These are phyloP conservation scores for Saccharomycopsis capsularis DNA, from an alignment of 805 yeast species.

Conservation along the genomic window DNA sequence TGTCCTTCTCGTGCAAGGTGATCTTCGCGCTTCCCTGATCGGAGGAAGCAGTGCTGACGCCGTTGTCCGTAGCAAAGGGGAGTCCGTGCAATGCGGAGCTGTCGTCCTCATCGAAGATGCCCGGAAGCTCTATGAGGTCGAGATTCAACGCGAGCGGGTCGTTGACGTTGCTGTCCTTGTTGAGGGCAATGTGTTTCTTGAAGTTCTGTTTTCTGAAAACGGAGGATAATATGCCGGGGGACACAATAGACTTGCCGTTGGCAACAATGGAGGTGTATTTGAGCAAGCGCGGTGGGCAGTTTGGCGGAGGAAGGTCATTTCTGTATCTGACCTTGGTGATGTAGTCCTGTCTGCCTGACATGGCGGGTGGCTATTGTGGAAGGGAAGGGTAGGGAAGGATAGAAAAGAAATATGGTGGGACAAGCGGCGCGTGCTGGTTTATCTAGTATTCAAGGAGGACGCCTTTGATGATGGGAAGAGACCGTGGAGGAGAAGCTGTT, in stretches of 20 bases:
- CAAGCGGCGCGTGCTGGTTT: too few species aligned
- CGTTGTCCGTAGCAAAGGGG: constrained; percentile 22
- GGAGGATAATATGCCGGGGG: constrained; percentile 57
- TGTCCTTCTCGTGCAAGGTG: constrained; percentile 70
- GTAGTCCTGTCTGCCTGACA: constrained; percentile 56
- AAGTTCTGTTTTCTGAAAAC: constrained; percentile 71
- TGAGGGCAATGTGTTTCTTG: constrained; percentile 49
- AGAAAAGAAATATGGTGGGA: too few species aligned
- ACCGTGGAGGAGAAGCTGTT: too few species aligned
- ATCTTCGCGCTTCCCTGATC: constrained; percentile 27
- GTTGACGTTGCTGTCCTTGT: constrained; percentile 41
- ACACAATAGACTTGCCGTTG: constrained; percentile 39
- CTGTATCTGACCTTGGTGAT: constrained; percentile 77
- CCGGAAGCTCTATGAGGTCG: constrained; percentile 60
- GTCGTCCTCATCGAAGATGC: constrained; percentile 58
- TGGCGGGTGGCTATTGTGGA: too few species aligned
- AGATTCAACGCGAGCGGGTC: constrained; percentile 64
- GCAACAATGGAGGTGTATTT: constrained; percentile 37
- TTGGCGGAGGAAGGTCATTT: constrained; percentile 89
- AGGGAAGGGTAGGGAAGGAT: too few species aligned
- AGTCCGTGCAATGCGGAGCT: constrained; percentile 35
- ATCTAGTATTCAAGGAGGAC: too few species aligned
- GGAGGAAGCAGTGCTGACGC: constrained; percentile 9
- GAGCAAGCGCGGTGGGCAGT: constrained; percentile 80
- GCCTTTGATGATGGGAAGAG: too few species aligned